Evolutionary conservation across 2,329 filamentous ascomycete genomes (phyloP), one percentile per base, ranked within the genome.

Genomic region (Neopestalotiopsis sp.): DNA sequence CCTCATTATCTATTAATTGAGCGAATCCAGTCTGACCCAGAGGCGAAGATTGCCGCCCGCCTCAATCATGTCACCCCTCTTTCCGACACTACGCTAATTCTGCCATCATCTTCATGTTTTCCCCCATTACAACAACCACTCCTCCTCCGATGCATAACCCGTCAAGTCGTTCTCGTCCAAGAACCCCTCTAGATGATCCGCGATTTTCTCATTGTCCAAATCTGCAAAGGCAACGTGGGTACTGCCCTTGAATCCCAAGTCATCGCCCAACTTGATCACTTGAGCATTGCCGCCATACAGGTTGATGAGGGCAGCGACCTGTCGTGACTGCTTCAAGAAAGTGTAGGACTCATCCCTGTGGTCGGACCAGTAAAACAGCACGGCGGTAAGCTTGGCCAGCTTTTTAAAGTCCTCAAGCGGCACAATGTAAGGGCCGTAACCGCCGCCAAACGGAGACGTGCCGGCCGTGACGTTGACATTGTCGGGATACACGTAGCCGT

Each of bases 201-300:
- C 74, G 12, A 78, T 73, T 34, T 77, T 72, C 2, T 73, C 72
- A 61, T 77, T 78, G 32, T 77, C 73, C 74, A 78, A 73, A 45
- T 78, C 76, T 24, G 72, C 71, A 53, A 78, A 77, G 1, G 76
- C 73, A 53, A 71, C 74, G 45, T 77, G 75, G 2, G 74, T 77
- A 42, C 73, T 78, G 3, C 75, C 76, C 49, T 71, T 73, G 2
- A 78, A 69, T 0, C 76, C 75, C 17, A 68, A 70, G 38, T 78
- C 76, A 24, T 74, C 71, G 1, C 69, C 70, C 7, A 78, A 66
- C 17, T 71, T 69, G 24, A 78, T 63, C 17, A 77, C 65, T 61
- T 75, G 20, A 2, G 76, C 74, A 57, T 77, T 75, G 0, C 76
- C 76, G 13, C 76, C 76, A 40, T 77, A 77, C 69, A 69, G 61